Conservation (phyloP, 805 yeast genomes). For the Lipomyces yamadae region DNA sequence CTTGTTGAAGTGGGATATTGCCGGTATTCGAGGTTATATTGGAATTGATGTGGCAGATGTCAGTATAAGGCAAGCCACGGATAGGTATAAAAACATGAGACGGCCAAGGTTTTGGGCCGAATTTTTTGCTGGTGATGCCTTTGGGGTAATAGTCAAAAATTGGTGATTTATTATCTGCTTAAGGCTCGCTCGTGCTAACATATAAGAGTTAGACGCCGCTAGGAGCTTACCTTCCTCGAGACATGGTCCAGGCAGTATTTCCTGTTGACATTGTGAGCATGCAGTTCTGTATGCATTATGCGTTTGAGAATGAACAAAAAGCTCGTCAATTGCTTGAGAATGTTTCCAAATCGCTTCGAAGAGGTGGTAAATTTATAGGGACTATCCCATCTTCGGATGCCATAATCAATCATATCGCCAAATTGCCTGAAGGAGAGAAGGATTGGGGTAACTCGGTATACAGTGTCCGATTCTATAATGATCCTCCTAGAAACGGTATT, state of each 20-base stretch:
- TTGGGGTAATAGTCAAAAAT: constrained; percentile 58
- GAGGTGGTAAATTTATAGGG: constrained; percentile 90
- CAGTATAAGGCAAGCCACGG: constrained; percentile 81
- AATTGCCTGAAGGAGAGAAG: constrained; percentile 56
- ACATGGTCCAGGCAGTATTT: constrained; percentile 66
- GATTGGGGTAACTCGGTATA: constrained; percentile 88
- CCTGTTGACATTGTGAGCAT: constrained; percentile 88
- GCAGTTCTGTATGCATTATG: constrained; percentile 94
- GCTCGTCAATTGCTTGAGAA: constrained; percentile 75
- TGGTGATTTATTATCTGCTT: constrained; percentile 1
- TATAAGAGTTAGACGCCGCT: constrained; percentile 23
- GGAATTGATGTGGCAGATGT: constrained; percentile 93
- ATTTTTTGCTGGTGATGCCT: constrained; percentile 92
- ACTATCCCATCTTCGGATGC: constrained; percentile 93
- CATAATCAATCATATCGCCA: constrained; percentile 67
- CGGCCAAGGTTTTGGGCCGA: constrained; percentile 69
- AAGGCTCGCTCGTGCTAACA: constrained; percentile 42
- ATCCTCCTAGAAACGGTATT: constrained; percentile 75
- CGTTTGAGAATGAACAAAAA: constrained; percentile 83
- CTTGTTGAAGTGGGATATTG: constrained; percentile 82
- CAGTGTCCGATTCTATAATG: constrained; percentile 76
- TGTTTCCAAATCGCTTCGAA: constrained; percentile 71
- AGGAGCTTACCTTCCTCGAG: constrained; percentile 26
- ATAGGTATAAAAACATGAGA: constrained; percentile 66
- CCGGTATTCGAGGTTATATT: constrained; percentile 72